Conservation (phyloP, 306 rosid species). For the Quercus cerris region DNA sequence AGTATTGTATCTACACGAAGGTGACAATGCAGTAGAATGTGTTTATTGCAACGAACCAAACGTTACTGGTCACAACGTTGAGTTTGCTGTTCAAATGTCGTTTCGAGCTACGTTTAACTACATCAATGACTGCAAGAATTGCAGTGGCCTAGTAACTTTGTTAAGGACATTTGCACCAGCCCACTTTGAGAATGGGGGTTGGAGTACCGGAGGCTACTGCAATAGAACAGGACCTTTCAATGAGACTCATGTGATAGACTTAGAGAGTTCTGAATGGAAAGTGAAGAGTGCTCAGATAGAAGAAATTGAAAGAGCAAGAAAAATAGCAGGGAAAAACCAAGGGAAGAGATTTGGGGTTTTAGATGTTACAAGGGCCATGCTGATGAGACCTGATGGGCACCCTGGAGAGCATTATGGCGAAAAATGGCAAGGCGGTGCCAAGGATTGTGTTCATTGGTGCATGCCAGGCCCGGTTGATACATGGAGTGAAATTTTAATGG, state of each 20-base stretch:
- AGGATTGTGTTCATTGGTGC: slow-evolving; percentile 96
- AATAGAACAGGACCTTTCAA: slow-evolving; percentile 55
- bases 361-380: slow-evolving; percentile 73
- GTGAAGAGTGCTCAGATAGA: slow-evolving; percentile 57
- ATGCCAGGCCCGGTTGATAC: slow-evolving; percentile 85
- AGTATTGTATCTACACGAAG: slow-evolving; percentile 46
- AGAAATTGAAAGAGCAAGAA: slow-evolving; percentile 48
- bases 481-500: slow-evolving; percentile 71
- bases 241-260: slow-evolving; percentile 26
- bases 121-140: slow-evolving; percentile 42
- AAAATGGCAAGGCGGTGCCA: slow-evolving; percentile 79
- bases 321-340: slow-evolving; percentile 14
- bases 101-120: slow-evolving; percentile 45
- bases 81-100: slow-evolving; percentile 45
- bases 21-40: slow-evolving; percentile 40
- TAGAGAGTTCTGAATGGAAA: slow-evolving; percentile 45
- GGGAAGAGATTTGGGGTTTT: slow-evolving; percentile 42
- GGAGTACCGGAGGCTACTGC: slow-evolving; percentile 85
- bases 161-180: slow-evolving; percentile 87
- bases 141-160: slow-evolving; percentile 40
- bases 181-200: slow-evolving; percentile 70
- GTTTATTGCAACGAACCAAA: slow-evolving; percentile 61
- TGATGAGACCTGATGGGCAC: slow-evolving; percentile 88
- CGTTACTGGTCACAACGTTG: slow-evolving; percentile 26
- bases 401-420: slow-evolving; percentile 76